A percentile compares a stretch with the other conserved stretches of the same genome.
These are phyloP conservation scores for Myxozyma sirexii DNA, from an alignment of 805 yeast genomes.

Conservation along the genomic window DNA sequence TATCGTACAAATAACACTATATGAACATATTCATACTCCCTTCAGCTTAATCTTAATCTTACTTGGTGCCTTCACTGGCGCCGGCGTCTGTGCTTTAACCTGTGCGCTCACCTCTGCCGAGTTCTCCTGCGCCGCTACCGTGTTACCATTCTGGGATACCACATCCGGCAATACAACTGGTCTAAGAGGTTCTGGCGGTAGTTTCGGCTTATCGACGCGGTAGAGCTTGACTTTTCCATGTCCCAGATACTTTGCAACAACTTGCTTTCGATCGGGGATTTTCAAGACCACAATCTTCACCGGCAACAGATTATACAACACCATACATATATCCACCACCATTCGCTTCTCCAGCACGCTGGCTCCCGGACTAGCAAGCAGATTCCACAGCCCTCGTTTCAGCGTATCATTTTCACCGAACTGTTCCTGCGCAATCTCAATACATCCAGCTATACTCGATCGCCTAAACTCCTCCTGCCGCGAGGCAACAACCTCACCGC, in stretches of 20 bases:
- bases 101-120: not conserved
- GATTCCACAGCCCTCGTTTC: constrained; percentile 64
- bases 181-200: not conserved
- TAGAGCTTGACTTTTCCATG: constrained; percentile 56
- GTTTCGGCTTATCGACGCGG: constrained; percentile 10
- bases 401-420: constrained; percentile 58
- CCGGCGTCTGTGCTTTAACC: not conserved
- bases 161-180: not conserved
- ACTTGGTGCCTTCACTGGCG: not conserved
- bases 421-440: constrained; percentile 64
- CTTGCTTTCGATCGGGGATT: constrained; percentile 62
- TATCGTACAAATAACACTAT: not conserved
- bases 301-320: constrained; percentile 65
- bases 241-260: constrained; percentile 61
- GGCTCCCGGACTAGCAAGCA: constrained; percentile 60
- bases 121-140: not conserved
- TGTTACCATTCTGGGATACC: not conserved
- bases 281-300: constrained; percentile 63
- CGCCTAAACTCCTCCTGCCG: constrained; percentile 70
- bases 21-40: not conserved
- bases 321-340: constrained; percentile 64
- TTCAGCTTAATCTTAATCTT: constrained; percentile 9
- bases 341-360: constrained; percentile 62
- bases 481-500: constrained; percentile 48
- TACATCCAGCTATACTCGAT: constrained; percentile 63